A percentile compares a stretch with the other conserved stretches of the same genome.
phyloP scores from a whole-genome alignment of 176 grass and related monocot genomes.

The Triticum turgidum region DNA sequence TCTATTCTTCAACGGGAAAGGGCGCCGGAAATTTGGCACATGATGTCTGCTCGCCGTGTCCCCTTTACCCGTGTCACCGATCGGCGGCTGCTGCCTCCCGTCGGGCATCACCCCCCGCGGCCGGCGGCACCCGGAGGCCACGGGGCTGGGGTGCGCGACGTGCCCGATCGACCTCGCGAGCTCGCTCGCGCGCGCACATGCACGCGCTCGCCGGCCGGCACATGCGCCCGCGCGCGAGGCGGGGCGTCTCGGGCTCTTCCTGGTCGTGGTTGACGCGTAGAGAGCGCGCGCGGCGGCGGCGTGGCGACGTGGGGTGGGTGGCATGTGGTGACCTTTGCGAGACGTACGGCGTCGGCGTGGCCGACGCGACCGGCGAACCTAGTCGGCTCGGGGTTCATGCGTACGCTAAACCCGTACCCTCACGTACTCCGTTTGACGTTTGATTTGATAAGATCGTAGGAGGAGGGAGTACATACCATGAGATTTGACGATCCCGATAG shows the following conservation, averaged over 20 bases:
- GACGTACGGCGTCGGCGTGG: no score
- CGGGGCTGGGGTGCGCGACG: background rate
- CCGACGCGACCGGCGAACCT: no score
- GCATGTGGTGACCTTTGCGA: background rate
- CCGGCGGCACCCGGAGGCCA: background rate
- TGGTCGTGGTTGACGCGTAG: background rate
- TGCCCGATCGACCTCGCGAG: no score
- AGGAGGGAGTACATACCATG: no score
- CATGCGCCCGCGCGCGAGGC: background rate
- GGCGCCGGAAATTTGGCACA: slow-evolving; percentile 5
- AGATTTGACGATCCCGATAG: no score
- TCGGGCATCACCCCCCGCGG: background rate
- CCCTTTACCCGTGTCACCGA: background rate
- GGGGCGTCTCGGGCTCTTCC: background rate
- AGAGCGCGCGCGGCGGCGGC: background rate
- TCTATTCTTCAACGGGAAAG: slow-evolving; percentile 11
- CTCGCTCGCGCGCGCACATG: background rate
- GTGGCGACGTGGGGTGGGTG: background rate
- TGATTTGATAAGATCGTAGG: no score
- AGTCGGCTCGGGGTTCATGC: background rate
- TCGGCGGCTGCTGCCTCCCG: background rate
- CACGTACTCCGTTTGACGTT: no score
- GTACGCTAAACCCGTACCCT: background rate
- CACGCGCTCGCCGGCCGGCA: background rate
- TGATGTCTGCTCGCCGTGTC: slow-evolving; percentile 3